phyloP scores from a whole-genome alignment of 108 stramenopile species.

The Epipyxis sp. region DNA sequence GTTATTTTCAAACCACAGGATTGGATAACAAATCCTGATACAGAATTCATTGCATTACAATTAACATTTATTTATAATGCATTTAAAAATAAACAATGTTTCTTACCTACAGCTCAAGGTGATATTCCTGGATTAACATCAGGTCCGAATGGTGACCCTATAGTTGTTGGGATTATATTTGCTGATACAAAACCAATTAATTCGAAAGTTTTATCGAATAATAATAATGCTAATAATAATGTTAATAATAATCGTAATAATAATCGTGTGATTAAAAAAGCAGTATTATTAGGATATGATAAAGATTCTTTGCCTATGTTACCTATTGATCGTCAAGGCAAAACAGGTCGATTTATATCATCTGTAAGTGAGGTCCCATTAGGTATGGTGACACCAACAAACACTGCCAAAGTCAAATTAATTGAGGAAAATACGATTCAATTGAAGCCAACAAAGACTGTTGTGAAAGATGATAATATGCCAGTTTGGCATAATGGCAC shows the following conservation, averaged over 20 bases:
- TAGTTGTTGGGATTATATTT: conserved; percentile 20
- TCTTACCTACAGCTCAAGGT: conserved; percentile 21
- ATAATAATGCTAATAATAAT: too few species aligned
- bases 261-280: too few species aligned
- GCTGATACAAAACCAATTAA: background rate
- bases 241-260: too few species aligned
- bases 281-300: conserved; percentile 4
- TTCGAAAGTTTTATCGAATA: background rate
- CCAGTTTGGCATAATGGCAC: too few species aligned
- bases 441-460: background rate
- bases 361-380: background rate
- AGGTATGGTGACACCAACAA: background rate
- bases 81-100: conserved; percentile 11
- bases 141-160: conserved; percentile 7
- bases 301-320: conserved; percentile 28
- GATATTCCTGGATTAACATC: background rate
- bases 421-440: background rate
- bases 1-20: conserved; percentile 21
- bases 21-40: conserved; percentile 33
- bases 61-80: conserved; percentile 16
- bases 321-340: background rate
- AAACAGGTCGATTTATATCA: background rate
- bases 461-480: background rate
- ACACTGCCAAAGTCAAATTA: background rate
- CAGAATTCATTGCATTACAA: conserved; percentile 34